Evolutionary conservation across 139 green algal species (phyloP), one percentile per base, ranked within the genome.

Genomic region (Desmodesmus armatus): DNA sequence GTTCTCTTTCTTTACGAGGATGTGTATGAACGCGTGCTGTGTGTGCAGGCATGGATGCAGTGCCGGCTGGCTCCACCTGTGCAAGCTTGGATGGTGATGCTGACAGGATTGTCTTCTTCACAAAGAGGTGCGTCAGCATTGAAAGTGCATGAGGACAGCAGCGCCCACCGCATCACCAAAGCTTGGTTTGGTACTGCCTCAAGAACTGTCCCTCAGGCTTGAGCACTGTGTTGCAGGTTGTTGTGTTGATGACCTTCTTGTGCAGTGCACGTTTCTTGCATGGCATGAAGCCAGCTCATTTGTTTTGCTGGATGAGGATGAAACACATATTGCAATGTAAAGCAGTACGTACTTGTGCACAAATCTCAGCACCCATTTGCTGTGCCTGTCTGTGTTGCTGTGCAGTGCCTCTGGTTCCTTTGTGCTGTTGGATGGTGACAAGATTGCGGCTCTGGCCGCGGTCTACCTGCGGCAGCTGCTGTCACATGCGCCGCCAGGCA

Each of bases 21-120:
- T 4, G 88, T 94, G 29, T 19, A 73, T 0, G 43, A 76, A 0
- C 86, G 79, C 19, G 72, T 85, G n/a, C 80, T 87, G 82, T 93
- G 43, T 2, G 33, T 75, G 53, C 69, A 80, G 82, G 82, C 23
- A 80, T 87, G 62, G 6, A 9, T 27, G 60, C 44, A 25, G 35
- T 83, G 33, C 47, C 72, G 27, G 73, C 3, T 1, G 83, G 74
- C 0, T 62, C 60, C 2, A 21, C 49, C 49, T 94, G 92, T 72
- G 90, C 86, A 41, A 92, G 89, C 85, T 51, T 99, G 3, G 97
- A 99, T 71, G 97, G 97, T 58, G 97, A 99, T 89, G 95, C 95
- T 3, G 97, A 99, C 88, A 91, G 97, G 0, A 73, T 99, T n/a
- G 95, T 99, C 9, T 99, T 96, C 92, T 99, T 99, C 78, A 90